These are phyloP conservation scores for Ceratocystis destructans DNA, from an alignment of 2,329 filamentous ascomycete genomes.

Conservation along the genomic window DNA sequence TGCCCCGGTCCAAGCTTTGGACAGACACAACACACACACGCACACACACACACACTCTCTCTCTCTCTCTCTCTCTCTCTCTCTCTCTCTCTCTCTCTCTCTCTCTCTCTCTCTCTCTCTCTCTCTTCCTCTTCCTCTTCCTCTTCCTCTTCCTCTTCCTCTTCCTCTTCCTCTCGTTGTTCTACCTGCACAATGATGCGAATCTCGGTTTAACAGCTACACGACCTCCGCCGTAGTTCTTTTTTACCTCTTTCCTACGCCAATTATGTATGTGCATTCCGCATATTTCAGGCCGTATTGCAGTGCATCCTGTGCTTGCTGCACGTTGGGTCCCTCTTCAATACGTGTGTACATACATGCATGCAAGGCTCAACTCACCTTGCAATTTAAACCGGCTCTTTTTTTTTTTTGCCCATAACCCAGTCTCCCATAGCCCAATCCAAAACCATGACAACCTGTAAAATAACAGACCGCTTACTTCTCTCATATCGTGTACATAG, in stretches of 20 bases:
- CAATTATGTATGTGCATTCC: background rate
- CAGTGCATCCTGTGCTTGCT: background rate
- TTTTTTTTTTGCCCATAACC: background rate
- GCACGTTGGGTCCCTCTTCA: background rate
- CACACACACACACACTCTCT: no score
- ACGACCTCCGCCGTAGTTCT: background rate
- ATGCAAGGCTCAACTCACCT: background rate
- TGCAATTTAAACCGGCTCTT: background rate
- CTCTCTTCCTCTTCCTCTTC: no score
- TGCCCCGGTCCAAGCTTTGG: no score
- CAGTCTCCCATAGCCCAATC: no score
- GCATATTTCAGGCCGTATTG: conserved; percentile 5
- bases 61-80: no score
- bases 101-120: background rate
- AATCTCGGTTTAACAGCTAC: background rate
- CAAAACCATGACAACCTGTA: no score
- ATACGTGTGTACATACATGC: background rate
- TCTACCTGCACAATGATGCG: background rate
- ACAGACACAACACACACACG: no score
- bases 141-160: background rate
- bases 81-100: background rate
- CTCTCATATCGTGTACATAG: background rate
- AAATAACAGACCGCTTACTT: background rate
- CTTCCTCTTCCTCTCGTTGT: background rate
- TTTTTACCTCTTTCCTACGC: background rate